phyloP scores from a whole-genome alignment of 192 early-diverging fungal genomes.

The Mortierella hygrophila region DNA sequence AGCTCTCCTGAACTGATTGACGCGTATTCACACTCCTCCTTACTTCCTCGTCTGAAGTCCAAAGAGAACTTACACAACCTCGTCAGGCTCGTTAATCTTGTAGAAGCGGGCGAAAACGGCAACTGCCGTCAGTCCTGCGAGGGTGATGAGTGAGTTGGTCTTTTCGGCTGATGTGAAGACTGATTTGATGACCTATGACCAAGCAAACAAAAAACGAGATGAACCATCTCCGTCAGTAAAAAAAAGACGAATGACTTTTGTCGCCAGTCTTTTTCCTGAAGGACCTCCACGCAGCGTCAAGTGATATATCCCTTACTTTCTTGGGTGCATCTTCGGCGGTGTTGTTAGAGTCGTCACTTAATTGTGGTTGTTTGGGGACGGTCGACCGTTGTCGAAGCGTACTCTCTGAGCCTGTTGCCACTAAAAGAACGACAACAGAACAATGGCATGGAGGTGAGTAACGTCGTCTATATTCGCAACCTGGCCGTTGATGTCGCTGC shows the following conservation, averaged over 20 bases:
- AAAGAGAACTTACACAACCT: conserved; percentile 74
- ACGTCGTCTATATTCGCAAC: not conserved
- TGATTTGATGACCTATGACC: conserved; percentile 23
- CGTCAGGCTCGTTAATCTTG: conserved; percentile 74
- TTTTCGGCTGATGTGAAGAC: conserved; percentile 33
- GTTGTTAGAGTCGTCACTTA: not conserved
- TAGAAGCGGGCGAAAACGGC: conserved; percentile 77
- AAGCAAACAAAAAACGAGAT: not conserved
- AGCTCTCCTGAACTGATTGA: not conserved
- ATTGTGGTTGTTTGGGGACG: not conserved
- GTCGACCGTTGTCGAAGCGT: conserved; percentile 32
- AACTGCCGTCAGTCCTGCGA: conserved; percentile 52
- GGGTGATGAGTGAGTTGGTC: conserved; percentile 20
- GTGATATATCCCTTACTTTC: conserved; percentile 1
- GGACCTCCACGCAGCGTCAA: not conserved
- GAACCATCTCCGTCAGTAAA: not conserved
- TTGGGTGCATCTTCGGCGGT: conserved; percentile 6
- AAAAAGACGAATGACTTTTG: not conserved
- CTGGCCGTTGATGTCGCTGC: not conserved
- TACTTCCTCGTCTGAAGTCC: not conserved
- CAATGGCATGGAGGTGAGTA: not conserved
- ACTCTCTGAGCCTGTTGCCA: conserved; percentile 24
- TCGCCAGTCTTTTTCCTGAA: not conserved
- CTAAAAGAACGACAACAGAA: conserved; percentile 1
- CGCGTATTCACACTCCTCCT: not conserved